phyloP scores from a whole-genome alignment of 768 basidiomycete genomes.

The Russula dissimulans region DNA sequence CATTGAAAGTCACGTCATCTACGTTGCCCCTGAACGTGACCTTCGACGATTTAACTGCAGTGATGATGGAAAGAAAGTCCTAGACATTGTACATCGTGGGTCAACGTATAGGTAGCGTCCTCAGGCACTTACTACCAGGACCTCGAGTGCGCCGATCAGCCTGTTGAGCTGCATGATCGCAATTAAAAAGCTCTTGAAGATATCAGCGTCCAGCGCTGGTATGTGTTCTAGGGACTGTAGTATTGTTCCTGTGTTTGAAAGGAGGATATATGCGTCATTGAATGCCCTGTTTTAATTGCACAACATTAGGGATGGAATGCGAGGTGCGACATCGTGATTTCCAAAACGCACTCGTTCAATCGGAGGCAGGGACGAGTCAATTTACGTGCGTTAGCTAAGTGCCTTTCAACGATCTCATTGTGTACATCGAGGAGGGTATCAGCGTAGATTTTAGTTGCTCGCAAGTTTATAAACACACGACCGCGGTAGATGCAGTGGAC shows the following conservation, averaged over 20 bases:
- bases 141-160: constrained; percentile 5
- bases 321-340: not conserved
- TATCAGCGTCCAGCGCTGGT: not conserved
- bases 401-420: not conserved
- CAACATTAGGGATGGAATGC: not conserved
- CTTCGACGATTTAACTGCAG: not conserved
- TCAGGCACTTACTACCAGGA: not conserved
- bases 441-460: not conserved
- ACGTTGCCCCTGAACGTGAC: not conserved
- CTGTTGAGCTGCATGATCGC: constrained; percentile 1
- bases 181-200: constrained; percentile 2
- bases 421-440: too few species aligned
- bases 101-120: too few species aligned
- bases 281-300: not conserved
- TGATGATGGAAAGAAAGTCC: not conserved
- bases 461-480: not conserved
- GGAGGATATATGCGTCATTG: too few species aligned
- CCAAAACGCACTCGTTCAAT: not conserved
- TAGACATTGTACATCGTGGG: not conserved
- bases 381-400: not conserved
- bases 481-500: not conserved
- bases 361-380: not conserved
- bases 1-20: constrained; percentile 10
- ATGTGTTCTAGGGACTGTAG: too few species aligned
- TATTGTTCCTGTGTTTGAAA: too few species aligned